A percentile compares a stretch with the other conserved stretches of the same genome.
phyloP scores from a whole-genome alignment of 352 stramenopile genomes.

The Phytophthora pseudosyringae region DNA sequence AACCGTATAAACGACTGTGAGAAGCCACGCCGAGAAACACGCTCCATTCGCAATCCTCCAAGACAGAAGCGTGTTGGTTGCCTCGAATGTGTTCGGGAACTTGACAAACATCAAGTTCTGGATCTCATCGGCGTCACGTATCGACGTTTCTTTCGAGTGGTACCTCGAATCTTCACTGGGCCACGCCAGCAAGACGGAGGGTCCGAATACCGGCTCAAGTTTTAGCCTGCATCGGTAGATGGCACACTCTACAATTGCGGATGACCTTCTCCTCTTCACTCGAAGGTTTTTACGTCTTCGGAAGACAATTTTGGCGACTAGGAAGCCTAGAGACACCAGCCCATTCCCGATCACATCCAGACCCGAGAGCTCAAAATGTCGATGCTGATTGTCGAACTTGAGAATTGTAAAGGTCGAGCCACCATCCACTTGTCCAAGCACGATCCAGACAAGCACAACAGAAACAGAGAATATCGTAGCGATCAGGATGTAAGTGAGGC shows the following conservation, averaged over 20 bases:
- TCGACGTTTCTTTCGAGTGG: conserved; percentile 7
- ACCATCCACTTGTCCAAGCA: conserved; percentile 30
- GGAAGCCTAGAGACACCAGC: conserved; percentile 31
- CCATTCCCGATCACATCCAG: conserved; percentile 39
- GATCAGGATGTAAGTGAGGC: conserved; percentile 14
- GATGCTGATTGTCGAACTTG: conserved; percentile 21
- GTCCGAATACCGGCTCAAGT: conserved; percentile 3
- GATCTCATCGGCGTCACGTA: conserved; percentile 16
- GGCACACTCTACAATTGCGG: conserved; percentile 27
- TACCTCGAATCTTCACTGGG: conserved; percentile 3
- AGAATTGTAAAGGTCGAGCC: conserved; percentile 22
- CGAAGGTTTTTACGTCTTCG: conserved; percentile 21
- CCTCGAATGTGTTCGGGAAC: conserved; percentile 11
- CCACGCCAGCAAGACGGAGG: background rate
- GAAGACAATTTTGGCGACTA: conserved; percentile 39
- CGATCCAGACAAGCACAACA: conserved; percentile 14
- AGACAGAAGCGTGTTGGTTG: conserved; percentile 18
- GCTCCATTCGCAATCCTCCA: background rate
- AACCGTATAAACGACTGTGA: conserved; percentile 2
- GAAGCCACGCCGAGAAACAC: conserved; percentile 2
- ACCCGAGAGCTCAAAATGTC: conserved; percentile 21
- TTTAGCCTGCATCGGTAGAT: conserved; percentile 34
- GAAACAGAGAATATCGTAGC: conserved; percentile 16
- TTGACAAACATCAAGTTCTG: conserved; percentile 36
- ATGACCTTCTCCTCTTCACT: conserved; percentile 4